Evolutionary conservation across 2,329 filamentous ascomycete genomes (phyloP).

Genomic region (Epichloe baconii): DNA sequence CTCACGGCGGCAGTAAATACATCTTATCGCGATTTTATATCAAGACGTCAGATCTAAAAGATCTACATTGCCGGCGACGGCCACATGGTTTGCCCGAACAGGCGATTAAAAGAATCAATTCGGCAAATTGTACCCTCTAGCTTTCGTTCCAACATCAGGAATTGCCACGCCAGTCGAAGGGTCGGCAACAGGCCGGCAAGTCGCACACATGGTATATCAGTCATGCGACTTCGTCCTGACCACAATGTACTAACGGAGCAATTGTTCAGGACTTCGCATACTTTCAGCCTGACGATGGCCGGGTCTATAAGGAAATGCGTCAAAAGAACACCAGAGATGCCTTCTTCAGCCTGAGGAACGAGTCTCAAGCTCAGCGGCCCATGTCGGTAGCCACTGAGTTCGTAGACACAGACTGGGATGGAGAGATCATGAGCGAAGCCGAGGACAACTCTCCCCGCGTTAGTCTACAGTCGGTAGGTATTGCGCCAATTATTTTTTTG

Average conservation of each 20-base stretch:
- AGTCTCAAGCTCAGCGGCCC: constrained; percentile 40
- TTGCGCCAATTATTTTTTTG: not conserved
- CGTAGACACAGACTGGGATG: constrained; percentile 62
- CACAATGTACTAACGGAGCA: not conserved
- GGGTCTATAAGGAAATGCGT: constrained; percentile 36
- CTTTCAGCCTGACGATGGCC: constrained; percentile 22
- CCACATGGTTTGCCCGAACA: constrained; percentile 4
- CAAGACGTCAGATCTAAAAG: constrained; percentile 5
- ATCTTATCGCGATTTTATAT: not conserved
- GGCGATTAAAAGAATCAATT: not conserved
- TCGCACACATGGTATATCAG: constrained; percentile 2
- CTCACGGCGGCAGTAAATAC: constrained; percentile 12
- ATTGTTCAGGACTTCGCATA: constrained; percentile 22
- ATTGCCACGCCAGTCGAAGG: not conserved
- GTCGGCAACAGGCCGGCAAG: not conserved
- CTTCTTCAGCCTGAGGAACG: constrained; percentile 46
- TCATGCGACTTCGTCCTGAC: not conserved
- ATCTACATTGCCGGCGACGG: constrained; percentile 26
- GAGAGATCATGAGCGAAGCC: constrained; percentile 39
- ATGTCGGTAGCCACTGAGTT: constrained; percentile 64
- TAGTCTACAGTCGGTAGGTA: constrained; percentile 60
- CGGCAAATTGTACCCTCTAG: too few species aligned
- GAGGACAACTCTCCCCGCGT: constrained; percentile 54
- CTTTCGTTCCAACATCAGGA: not conserved
- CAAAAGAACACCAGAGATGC: constrained; percentile 40